Conservation (phyloP, 768 basidiomycete genomes). For the Tremella fuciformis region DNA sequence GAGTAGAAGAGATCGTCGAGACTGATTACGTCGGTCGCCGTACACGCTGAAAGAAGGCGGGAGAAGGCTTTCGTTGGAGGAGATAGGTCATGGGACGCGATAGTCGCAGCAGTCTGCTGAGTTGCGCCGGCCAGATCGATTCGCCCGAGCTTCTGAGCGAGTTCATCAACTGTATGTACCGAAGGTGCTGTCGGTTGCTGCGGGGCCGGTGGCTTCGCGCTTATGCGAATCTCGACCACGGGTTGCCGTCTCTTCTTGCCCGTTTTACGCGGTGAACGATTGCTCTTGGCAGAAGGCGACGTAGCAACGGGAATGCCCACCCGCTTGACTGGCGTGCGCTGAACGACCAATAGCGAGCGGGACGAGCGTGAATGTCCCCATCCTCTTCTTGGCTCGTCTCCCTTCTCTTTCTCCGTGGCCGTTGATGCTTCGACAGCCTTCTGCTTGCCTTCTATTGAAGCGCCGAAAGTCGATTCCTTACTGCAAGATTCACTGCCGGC, state of each 20-base stretch:
- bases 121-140: background rate
- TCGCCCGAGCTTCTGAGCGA: background rate
- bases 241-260: background rate
- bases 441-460: background rate
- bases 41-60: slow-evolving; percentile 6
- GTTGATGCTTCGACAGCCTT: background rate
- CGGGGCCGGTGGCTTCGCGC: background rate
- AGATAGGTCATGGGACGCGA: background rate
- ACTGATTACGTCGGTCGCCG: background rate
- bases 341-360: background rate
- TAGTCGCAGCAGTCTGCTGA: no score
- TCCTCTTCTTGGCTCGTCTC: background rate
- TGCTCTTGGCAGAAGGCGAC: background rate
- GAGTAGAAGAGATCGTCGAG: slow-evolving; percentile 10
- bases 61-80: background rate
- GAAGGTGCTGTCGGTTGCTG: background rate
- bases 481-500: no score
- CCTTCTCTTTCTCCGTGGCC: background rate
- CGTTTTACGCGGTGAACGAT: background rate
- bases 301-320: background rate
- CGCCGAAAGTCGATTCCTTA: background rate
- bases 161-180: background rate
- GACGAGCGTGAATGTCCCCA: slow-evolving; percentile 6
- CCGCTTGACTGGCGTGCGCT: background rate
- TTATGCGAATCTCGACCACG: background rate